These are phyloP conservation scores for Scopulariopsis brevicaulis DNA, from an alignment of 2,329 filamentous ascomycete species.

Conservation along the genomic window DNA sequence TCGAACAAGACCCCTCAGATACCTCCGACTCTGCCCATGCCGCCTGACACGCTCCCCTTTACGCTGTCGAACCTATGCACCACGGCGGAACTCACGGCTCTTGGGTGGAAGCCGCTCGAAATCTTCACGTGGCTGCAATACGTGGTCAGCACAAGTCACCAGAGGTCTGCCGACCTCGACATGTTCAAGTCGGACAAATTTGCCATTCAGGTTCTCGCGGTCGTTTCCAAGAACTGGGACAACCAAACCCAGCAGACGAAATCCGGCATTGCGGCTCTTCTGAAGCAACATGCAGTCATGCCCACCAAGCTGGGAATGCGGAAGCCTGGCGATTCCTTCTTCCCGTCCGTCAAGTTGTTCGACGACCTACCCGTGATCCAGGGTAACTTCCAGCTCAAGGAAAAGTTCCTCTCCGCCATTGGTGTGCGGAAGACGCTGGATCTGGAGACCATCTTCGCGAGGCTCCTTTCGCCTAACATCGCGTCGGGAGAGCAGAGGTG, in stretches of 20 bases:
- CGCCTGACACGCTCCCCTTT: slow-evolving; percentile 73
- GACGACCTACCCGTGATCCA: slow-evolving; percentile 81
- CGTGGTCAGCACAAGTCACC: slow-evolving; percentile 57
- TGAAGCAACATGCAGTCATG: slow-evolving; percentile 63
- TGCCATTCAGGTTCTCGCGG: slow-evolving; percentile 61
- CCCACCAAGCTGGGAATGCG: slow-evolving; percentile 88
- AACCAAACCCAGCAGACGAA: slow-evolving; percentile 34
- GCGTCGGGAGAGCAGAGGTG: slow-evolving; percentile 52
- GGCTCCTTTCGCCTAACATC: slow-evolving; percentile 56
- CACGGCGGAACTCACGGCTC: slow-evolving; percentile 57
- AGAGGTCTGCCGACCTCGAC: slow-evolving; percentile 51
- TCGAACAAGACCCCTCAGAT: slow-evolving; percentile 73
- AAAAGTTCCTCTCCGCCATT: slow-evolving; percentile 73
- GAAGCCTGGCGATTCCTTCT: slow-evolving; percentile 77
- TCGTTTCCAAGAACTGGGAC: slow-evolving; percentile 47
- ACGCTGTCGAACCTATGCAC: slow-evolving; percentile 65
- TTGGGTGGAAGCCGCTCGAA: slow-evolving; percentile 80
- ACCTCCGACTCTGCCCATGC: slow-evolving; percentile 69
- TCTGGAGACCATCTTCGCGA: slow-evolving; percentile 82
- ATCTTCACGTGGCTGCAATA: slow-evolving; percentile 78
- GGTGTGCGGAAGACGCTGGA: slow-evolving; percentile 95
- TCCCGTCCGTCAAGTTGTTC: slow-evolving; percentile 86
- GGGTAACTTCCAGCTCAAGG: slow-evolving; percentile 69
- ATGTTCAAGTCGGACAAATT: slow-evolving; percentile 64
- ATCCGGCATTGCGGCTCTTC: slow-evolving; percentile 48